Evolutionary conservation across 163 green algal species (phyloP), one percentile per base, ranked within the genome.

Genomic region (Smithsoniella earleae): DNA sequence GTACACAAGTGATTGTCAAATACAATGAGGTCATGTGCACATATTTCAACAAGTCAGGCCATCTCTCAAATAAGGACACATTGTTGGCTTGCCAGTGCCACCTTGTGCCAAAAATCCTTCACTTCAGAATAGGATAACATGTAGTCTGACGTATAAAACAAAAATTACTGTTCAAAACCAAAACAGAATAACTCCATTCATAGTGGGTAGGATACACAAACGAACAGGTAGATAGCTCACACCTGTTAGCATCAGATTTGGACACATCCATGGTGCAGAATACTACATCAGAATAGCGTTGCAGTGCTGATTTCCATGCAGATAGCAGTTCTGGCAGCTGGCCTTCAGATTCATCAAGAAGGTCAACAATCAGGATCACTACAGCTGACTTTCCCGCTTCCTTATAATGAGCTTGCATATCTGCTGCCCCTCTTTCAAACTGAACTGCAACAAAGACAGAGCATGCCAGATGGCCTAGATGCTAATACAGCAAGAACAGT

Each of bases 211-310:
- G 10, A 49, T 49, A 49, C 13, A 49, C 40, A 49, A 22, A 10
- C 40, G 13, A 13, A 49, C 40, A 49, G 13, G 40, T 10, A 49
- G n/a, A 44, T n/a, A 16, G 25, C 18, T n/a, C 58, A n/a, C 25
- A 69, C 58, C 58, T 37, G 58, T 69, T 69, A 16, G 58, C 20
- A 1, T 69, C 58, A 0, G 58, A 69, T 13, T 4, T n/a, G 20
- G 20, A 34, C 3, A 16, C 13, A 33, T 69, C 58, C n/a, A 69
- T 37, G 5, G 20, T 69, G 5, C 30, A 30, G 43, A 69, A 69
- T 16, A 69, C 58, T 0, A 69, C 58, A 36, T 69, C 58, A 30
- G 18, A 8, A 36, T 69, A 13, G 10, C 10, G 40, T 13, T 13
- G 10, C 10, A 49, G 10, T 10, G 40, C 10, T 49, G 10, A 10